Evolutionary conservation across 2,329 filamentous ascomycete species (phyloP), one percentile per base, ranked within the genome.

Genomic region (Pseudonectria buxi): DNA sequence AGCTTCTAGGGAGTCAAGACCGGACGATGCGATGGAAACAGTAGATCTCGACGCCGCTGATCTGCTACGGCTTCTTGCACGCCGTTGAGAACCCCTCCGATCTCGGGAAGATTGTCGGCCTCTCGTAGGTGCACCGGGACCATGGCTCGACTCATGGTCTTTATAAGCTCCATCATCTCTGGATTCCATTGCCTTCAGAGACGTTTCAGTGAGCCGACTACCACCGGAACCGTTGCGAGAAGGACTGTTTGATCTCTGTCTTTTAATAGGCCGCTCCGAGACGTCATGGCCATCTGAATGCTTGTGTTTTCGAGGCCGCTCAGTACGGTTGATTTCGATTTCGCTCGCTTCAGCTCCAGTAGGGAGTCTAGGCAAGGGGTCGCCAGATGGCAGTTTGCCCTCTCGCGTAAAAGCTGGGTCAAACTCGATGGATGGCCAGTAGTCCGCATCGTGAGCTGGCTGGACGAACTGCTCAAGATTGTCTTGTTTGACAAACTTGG

Each of bases 331-430:
- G 37, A 36, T 50, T 26, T 51, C 47, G 24, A 41, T 37, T 26
- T 39, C 41, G 31, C 44, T 36, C 31, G 36, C 37, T 28, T 39
- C 35, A 16, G 26, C 24, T 33, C 31, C 33, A 14, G 31, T 15
- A 10, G 37, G 33, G 10, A 43, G 32, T 18, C 34, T 37, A 24
- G 43, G 41, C 15, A 55, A 26, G 6, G 48, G 35, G 13, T 51
- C 40, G n/a, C 42, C 50, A 40, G 39, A 39, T 12, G 47, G 49
- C 12, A 50, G 36, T 25, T 45, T 47, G 28, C 45, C 49, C 28
- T 51, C 44, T 30, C 40, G 45, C 26, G 46, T 43, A 43, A 72
- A 72, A 3, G 59, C 61, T 3, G 69, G 68, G 44, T 73, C 69
- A 24, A 60, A 50, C 40, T 64, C 59, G 32, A 68, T 36, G 6